phyloP scores from a whole-genome alignment of 2,329 filamentous ascomycete genomes.

The Biscogniauxia sp. region DNA sequence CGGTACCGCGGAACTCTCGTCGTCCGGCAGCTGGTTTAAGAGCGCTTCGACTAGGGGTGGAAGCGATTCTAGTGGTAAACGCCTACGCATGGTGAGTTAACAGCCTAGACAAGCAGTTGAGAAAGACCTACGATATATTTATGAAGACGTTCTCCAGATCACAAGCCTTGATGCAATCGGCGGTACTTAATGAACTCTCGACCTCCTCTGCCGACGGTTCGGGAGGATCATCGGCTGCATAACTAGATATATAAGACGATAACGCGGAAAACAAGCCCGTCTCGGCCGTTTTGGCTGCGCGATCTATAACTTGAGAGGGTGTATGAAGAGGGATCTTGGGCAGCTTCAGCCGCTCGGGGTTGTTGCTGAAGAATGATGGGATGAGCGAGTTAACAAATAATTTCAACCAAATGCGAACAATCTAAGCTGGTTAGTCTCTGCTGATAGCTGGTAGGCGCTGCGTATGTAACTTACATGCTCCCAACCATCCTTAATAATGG shows the following conservation, averaged over 20 bases:
- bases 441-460: neutral
- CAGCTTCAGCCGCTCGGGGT: constrained; percentile 66
- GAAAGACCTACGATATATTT: constrained; percentile 68
- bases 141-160: constrained; percentile 77
- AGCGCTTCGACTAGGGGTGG: constrained; percentile 68
- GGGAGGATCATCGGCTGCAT: constrained; percentile 94
- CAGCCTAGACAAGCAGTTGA: neutral
- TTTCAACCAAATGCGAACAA: constrained; percentile 90
- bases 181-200: constrained; percentile 89
- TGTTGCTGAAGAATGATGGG: constrained; percentile 69
- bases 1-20: constrained; percentile 63
- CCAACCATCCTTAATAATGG: constrained; percentile 74
- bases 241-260: constrained; percentile 96
- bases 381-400: constrained; percentile 94
- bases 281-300: constrained; percentile 73
- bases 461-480: constrained; percentile 57
- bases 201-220: constrained; percentile 97
- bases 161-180: constrained; percentile 91
- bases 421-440: constrained; percentile 50
- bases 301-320: constrained; percentile 89
- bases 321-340: constrained; percentile 84
- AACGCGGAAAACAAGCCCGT: constrained; percentile 90
- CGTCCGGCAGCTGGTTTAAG: constrained; percentile 82
- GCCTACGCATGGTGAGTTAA: constrained; percentile 39
- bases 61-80: constrained; percentile 58